These are phyloP conservation scores for Xerophyta viscosa DNA, from an alignment of 106 monocot species.

Conservation along the genomic window DNA sequence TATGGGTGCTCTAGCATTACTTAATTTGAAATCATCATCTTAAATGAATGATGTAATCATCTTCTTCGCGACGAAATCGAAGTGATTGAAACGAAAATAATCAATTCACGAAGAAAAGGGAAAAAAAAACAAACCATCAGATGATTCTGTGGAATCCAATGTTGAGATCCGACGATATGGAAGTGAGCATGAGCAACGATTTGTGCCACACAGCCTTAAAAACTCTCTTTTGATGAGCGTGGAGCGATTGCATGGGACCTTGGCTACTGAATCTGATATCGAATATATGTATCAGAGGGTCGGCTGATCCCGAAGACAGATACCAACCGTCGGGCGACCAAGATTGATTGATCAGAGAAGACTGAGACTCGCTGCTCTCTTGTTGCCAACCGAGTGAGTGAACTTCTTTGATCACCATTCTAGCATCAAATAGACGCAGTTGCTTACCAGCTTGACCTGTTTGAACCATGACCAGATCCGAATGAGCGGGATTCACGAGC, in stretches of 20 bases:
- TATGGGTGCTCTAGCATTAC: too few species aligned
- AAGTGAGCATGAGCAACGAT: slow-evolving; percentile 50
- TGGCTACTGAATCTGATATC: slow-evolving; percentile 56
- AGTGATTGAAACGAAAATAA: too few species aligned
- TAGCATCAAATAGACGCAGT: slow-evolving; percentile 70
- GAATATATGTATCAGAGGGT: slow-evolving; percentile 82
- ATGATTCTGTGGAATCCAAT: slow-evolving; percentile 64
- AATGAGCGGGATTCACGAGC: slow-evolving; percentile 72
- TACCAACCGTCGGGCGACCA: slow-evolving; percentile 90
- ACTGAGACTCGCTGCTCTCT: slow-evolving; percentile 87
- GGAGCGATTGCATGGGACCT: slow-evolving; percentile 56
- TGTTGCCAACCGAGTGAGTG: slow-evolving; percentile 93
- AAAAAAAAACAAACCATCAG: too few species aligned
- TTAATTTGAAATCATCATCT: too few species aligned
- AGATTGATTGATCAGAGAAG: slow-evolving; percentile 75
- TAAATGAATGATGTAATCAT: too few species aligned
- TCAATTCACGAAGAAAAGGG: too few species aligned
- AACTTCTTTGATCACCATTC: slow-evolving; percentile 56
- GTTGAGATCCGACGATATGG: slow-evolving; percentile 88
- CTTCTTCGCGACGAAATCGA: too few species aligned
- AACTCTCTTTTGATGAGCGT: slow-evolving; percentile 78
- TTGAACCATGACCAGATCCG: slow-evolving; percentile 93
- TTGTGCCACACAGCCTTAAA: slow-evolving; percentile 90
- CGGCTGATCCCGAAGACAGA: slow-evolving; percentile 67
- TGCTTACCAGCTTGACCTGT: slow-evolving; percentile 70